Conservation (phyloP, 192 early-diverging fungal genomes). For the Umbelopsis vinacea region DNA sequence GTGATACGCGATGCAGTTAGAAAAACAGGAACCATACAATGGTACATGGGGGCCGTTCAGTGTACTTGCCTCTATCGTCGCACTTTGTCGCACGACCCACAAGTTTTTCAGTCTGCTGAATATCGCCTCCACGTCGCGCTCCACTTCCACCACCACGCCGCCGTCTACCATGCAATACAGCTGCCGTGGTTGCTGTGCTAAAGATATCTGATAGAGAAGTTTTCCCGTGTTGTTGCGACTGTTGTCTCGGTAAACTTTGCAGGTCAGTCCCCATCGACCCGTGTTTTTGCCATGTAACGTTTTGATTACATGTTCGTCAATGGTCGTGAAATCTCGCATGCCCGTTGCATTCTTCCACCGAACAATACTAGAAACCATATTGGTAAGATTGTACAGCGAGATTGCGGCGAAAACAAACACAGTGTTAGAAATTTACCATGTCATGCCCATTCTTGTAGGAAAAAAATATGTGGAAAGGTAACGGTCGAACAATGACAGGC, state of each 20-base stretch:
- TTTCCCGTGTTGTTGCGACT: slow-evolving; percentile 30
- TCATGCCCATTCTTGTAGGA: slow-evolving; percentile 7
- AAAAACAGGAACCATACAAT: background rate
- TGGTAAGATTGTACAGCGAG: background rate
- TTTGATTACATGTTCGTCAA: slow-evolving; percentile 45
- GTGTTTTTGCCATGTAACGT: slow-evolving; percentile 42
- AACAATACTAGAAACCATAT: slow-evolving; percentile 31
- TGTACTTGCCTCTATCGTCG: slow-evolving; percentile 48
- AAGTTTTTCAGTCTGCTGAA: slow-evolving; percentile 54
- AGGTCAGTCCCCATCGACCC: slow-evolving; percentile 41
- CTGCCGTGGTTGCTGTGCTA: slow-evolving; percentile 39
- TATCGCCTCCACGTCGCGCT: slow-evolving; percentile 53
- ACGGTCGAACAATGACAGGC: too few relatives aligned
- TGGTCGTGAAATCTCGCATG: slow-evolving; percentile 42
- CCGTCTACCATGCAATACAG: slow-evolving; percentile 52
- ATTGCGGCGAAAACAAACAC: too few relatives aligned
- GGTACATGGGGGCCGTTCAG: too few relatives aligned
- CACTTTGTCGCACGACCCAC: slow-evolving; percentile 56
- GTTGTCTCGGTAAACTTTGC: slow-evolving; percentile 43
- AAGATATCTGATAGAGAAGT: slow-evolving; percentile 39
- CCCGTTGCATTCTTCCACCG: slow-evolving; percentile 49
- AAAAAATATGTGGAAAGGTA: too few relatives aligned
- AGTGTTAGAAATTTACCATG: background rate
- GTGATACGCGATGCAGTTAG: background rate
- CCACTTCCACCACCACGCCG: slow-evolving; percentile 56